Conservation (phyloP, 2,329 filamentous ascomycete genomes). For the Arthroderma sp. region DNA sequence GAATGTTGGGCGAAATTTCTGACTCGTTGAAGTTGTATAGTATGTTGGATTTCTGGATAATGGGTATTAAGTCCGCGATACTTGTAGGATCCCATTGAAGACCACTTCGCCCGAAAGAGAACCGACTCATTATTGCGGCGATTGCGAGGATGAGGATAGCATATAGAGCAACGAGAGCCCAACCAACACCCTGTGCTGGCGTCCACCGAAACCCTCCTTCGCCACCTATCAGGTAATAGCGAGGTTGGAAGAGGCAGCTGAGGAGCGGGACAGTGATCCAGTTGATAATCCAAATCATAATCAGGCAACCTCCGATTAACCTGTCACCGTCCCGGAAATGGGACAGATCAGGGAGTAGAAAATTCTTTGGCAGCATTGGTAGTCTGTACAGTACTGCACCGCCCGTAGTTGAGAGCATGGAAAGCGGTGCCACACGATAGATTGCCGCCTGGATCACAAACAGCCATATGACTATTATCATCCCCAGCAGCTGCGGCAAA, state of each 20-base stretch:
- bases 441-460: conserved; percentile 61
- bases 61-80: conserved; percentile 64
- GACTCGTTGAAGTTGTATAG: conserved; percentile 58
- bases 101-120: conserved; percentile 54
- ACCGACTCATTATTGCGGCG: conserved; percentile 48
- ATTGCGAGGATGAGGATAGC: conserved; percentile 48
- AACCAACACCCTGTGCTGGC: conserved; percentile 62
- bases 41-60: conserved; percentile 70
- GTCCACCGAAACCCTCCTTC: conserved; percentile 63
- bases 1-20: conserved; percentile 41
- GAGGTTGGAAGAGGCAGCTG: conserved; percentile 59
- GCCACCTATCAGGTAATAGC: conserved; percentile 46
- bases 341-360: conserved; percentile 54
- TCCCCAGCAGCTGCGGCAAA: conserved; percentile 64
- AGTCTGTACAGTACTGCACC: conserved; percentile 52
- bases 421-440: conserved; percentile 66
- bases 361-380: conserved; percentile 46
- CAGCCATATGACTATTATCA: conserved; percentile 59
- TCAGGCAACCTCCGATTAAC: conserved; percentile 51
- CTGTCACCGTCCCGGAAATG: conserved; percentile 56
- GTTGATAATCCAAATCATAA: conserved; percentile 63
- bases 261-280: conserved; percentile 66
- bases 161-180: conserved; percentile 65
- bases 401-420: conserved; percentile 53
- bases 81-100: conserved; percentile 75